These are phyloP conservation scores for Penstemon davidsonii DNA, from an alignment of 257 asterid species.

Conservation along the genomic window DNA sequence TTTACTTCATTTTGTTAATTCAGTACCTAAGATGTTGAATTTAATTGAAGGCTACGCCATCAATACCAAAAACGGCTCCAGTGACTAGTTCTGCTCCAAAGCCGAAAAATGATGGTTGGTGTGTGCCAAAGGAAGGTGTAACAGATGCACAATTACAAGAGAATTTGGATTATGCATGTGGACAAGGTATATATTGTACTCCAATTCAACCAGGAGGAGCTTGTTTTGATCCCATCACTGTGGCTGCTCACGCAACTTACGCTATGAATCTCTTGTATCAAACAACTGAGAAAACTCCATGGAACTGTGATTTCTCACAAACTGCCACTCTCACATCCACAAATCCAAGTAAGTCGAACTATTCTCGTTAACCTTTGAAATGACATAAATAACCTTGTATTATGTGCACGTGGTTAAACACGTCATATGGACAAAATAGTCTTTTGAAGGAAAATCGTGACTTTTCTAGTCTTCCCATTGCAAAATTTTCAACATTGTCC, in stretches of 20 bases:
- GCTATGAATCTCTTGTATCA: constrained; percentile 66
- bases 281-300: constrained; percentile 35
- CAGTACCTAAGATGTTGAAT: background rate
- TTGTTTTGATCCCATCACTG: constrained; percentile 59
- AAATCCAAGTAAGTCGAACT: constrained; percentile 48
- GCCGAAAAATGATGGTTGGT: constrained; percentile 39
- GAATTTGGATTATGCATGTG: constrained; percentile 62
- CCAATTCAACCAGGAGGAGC: constrained; percentile 66
- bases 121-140: constrained; percentile 47
- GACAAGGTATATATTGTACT: constrained; percentile 52
- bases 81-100: constrained; percentile 23
- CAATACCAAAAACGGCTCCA: constrained; percentile 32
- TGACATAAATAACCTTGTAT: background rate
- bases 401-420: background rate
- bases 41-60: constrained; percentile 27
- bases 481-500: background rate
- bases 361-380: background rate
- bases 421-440: background rate
- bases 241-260: constrained; percentile 56
- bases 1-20: background rate
- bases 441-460: background rate
- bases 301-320: constrained; percentile 52
- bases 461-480: background rate
- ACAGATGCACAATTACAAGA: constrained; percentile 46
- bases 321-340: constrained; percentile 48